phyloP scores from a whole-genome alignment of 2,329 filamentous ascomycete species.

The Aspergillus unguis region DNA sequence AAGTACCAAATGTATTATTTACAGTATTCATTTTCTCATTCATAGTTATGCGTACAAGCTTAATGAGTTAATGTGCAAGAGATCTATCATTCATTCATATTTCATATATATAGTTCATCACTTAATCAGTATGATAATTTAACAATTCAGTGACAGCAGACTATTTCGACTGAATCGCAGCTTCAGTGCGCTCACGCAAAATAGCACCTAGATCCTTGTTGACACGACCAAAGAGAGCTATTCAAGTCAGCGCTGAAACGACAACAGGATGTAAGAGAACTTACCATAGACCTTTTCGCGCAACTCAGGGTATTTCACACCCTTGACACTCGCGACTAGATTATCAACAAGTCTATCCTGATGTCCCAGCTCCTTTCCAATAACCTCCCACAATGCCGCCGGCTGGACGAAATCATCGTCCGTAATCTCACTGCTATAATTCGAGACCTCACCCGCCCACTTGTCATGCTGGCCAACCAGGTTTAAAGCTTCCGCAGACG shows the following conservation, averaged over 20 bases:
- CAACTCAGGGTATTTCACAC: constrained; percentile 21
- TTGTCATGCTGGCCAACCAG: background rate
- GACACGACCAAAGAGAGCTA: background rate
- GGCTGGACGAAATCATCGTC: constrained; percentile 32
- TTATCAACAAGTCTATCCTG: constrained; percentile 33
- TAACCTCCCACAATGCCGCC: constrained; percentile 29
- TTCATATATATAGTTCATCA: no score
- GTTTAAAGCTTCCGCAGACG: background rate
- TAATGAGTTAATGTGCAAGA: no score
- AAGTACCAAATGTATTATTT: no score
- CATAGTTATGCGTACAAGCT: no score
- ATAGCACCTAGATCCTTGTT: background rate
- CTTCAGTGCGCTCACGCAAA: background rate
- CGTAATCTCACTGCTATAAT: constrained; percentile 20
- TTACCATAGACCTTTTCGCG: constrained; percentile 29
- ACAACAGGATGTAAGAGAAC: constrained; percentile 3
- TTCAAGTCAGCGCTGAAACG: background rate
- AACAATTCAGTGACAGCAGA: no score
- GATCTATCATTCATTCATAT: no score
- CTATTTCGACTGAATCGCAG: background rate
- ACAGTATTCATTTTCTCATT: no score
- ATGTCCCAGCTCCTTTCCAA: constrained; percentile 31
- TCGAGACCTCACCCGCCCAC: constrained; percentile 26
- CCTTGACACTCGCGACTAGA: constrained; percentile 1
- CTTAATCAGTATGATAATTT: no score